Evolutionary conservation across 129 eudicot species (phyloP), one percentile per base, ranked within the genome.

Genomic region (Tagetes erecta): DNA sequence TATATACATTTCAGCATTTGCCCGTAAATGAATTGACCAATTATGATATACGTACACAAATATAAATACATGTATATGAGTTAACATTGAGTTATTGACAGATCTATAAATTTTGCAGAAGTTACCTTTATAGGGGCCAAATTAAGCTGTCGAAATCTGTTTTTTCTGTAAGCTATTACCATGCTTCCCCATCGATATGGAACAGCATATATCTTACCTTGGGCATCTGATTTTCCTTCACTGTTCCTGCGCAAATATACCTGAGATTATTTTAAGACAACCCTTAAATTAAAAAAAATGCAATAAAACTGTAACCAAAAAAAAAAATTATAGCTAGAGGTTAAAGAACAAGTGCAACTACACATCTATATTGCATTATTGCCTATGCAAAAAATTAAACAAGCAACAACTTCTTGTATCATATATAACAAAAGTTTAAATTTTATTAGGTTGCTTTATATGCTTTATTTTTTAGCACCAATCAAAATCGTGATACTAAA

Each of bases 121-220:
- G 40, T 64, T 78, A 95, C 99, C 99, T 85, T 85, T 63, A 95
- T 77, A 36, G 99, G 96, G 67, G 88, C 86, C 88, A 95, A 71
- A 72, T 87, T 86, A 67, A 65, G 88, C 80, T 87, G 92, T 70
- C 78, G 82, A 85, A 95, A 88, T 79, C 87, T 88, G 80, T 68
- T 95, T 82, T 84, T 91, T 68, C 86, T 85, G 80, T 88, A 95
- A 76, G 95, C 95, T 82, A 95, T 91, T 62, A 95, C 99, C 88
- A 95, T 86, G 87, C 94, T 95, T 77, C 99, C 99, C 99, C 99
- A 95, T 65, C 99, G 86, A 82, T 91, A 95, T 45, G 99, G 99
- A 81, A 83, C 94, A 68, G 92, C 94, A 76, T 85, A 95, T 80
- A 95, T 80, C 68, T 71, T 80, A 33, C 99, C 99, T 74, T 82